Evolutionary conservation across 192 early-diverging fungal species (phyloP).

Genomic region (Coemansia sp.): DNA sequence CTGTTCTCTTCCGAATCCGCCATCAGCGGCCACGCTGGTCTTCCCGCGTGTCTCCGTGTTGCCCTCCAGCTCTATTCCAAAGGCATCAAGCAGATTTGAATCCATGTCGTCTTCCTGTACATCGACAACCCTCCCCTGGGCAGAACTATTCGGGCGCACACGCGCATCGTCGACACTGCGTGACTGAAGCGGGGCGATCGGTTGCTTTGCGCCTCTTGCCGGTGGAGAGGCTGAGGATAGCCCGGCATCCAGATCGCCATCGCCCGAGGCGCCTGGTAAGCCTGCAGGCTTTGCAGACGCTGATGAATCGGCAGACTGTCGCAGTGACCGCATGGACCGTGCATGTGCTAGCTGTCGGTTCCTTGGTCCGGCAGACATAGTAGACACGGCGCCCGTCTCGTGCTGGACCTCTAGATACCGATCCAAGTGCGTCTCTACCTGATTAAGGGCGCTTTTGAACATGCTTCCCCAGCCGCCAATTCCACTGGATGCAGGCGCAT

Average conservation of each 20-base stretch:
- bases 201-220: not conserved
- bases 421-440: constrained; percentile 75
- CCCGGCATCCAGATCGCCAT: not conserved
- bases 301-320: not conserved
- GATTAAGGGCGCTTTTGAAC: constrained; percentile 72
- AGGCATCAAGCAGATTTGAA: constrained; percentile 50
- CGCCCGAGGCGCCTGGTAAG: not conserved
- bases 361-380: not conserved
- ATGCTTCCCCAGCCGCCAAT: constrained; percentile 63
- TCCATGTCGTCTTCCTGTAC: constrained; percentile 30
- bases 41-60: not conserved
- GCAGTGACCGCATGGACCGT: constrained; percentile 5
- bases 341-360: constrained; percentile 6
- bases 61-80: constrained; percentile 56
- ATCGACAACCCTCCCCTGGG: not conserved
- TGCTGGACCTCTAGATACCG: constrained; percentile 66
- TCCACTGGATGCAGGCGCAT: not conserved
- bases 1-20: not conserved
- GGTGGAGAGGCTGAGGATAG: not conserved
- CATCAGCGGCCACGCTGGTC: no score
- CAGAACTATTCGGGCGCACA: not conserved
- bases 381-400: constrained; percentile 15
- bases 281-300: not conserved
- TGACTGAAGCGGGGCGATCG: not conserved
- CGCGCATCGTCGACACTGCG: constrained; percentile 11